Percentiles rank a stretch among this genome's conserved stretches.
These are phyloP conservation scores for Fraxinus dipetala DNA, from an alignment of 305 asterid species.

Conservation along the genomic window DNA sequence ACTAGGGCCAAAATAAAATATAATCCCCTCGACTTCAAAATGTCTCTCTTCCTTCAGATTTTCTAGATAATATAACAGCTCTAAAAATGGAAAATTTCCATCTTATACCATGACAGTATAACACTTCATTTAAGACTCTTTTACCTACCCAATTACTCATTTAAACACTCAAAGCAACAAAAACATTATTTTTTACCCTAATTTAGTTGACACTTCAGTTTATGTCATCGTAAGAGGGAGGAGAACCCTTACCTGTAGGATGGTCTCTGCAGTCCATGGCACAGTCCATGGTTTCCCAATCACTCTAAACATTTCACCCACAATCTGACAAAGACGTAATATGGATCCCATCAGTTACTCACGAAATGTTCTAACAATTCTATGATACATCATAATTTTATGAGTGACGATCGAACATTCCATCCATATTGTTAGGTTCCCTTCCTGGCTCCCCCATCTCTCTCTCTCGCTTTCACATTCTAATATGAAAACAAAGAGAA, in stretches of 20 bases:
- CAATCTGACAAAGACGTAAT: conserved; percentile 39
- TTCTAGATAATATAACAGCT: background rate
- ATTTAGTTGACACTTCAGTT: background rate
- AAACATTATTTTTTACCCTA: background rate
- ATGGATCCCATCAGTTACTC: background rate
- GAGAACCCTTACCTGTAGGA: conserved; percentile 55
- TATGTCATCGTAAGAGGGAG: background rate
- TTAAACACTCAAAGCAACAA: background rate
- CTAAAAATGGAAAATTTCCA: background rate
- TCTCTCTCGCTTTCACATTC: background rate
- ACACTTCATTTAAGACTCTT: background rate
- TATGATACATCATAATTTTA: background rate
- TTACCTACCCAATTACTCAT: background rate
- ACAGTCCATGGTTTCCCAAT: conserved; percentile 80
- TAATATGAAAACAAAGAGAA: background rate
- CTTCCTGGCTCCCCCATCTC: background rate
- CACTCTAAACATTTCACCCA: conserved; percentile 38
- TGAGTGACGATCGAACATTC: background rate
- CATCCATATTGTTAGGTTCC: background rate
- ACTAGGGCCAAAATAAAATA: background rate
- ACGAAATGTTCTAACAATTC: background rate
- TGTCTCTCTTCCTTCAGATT: background rate
- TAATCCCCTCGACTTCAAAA: background rate
- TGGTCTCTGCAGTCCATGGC: conserved; percentile 92
- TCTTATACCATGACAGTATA: background rate